These are phyloP conservation scores for Rhodomyrtus psidioides DNA, from an alignment of 441 rosid genomes.

Conservation along the genomic window DNA sequence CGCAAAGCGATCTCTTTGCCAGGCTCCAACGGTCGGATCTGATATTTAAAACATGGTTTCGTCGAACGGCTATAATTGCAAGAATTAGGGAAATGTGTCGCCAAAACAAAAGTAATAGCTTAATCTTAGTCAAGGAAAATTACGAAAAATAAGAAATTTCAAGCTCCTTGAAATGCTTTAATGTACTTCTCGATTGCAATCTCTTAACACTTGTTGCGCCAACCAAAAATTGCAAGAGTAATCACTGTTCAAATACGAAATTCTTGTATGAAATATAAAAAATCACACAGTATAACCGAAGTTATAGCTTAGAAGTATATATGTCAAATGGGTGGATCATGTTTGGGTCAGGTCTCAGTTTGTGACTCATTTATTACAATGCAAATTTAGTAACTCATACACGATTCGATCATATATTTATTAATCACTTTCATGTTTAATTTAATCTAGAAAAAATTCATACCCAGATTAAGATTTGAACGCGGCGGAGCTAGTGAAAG, in stretches of 20 bases:
- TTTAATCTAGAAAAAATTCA: no score
- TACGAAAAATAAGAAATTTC: not conserved
- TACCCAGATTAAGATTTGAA: no score
- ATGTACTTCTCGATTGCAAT: not conserved
- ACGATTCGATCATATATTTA: no score
- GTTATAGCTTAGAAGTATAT: no score
- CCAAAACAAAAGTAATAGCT: not conserved
- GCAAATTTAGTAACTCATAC: no score
- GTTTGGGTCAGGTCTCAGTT: no score
- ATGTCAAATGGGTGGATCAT: no score
- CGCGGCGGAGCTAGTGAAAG: no score
- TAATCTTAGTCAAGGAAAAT: not conserved
- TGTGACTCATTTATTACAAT: no score
- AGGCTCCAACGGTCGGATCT: slow-evolving; percentile 46
- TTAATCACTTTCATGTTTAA: no score
- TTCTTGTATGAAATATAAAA: no score
- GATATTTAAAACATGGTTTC: not conserved
- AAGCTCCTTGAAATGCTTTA: not conserved
- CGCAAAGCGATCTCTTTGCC: not conserved
- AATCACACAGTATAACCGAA: no score
- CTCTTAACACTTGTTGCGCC: accelerated
- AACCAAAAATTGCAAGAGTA: not conserved
- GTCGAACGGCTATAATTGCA: slow-evolving; percentile 26
- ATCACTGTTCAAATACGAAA: not conserved
- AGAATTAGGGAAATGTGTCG: not conserved